Evolutionary conservation across 306 rosid species (phyloP).

Genomic region (Vigna mungo): DNA sequence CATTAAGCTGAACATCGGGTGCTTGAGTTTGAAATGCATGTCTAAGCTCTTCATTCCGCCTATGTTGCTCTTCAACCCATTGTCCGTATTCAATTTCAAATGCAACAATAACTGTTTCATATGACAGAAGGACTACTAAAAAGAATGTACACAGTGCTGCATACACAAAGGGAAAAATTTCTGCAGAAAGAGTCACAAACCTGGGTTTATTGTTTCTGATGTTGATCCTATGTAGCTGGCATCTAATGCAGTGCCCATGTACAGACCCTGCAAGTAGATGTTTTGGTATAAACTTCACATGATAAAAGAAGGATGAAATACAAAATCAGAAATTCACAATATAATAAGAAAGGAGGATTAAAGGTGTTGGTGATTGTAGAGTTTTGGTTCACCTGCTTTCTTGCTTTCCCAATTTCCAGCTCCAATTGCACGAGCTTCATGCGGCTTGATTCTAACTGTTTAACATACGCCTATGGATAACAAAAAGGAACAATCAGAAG

Average conservation of each 20-base stretch:
- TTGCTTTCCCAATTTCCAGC: slow-evolving; percentile 72
- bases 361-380: slow-evolving; percentile 20
- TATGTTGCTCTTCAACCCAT: slow-evolving; percentile 86
- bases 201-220: slow-evolving; percentile 64
- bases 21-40: slow-evolving; percentile 69
- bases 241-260: slow-evolving; percentile 52
- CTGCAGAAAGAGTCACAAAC: slow-evolving; percentile 52
- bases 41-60: slow-evolving; percentile 69
- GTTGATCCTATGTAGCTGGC: slow-evolving; percentile 56
- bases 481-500: slow-evolving; percentile 36
- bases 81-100: slow-evolving; percentile 85
- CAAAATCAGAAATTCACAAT: slow-evolving; percentile 6
- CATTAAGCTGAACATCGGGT: slow-evolving; percentile 64
- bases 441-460: slow-evolving; percentile 83
- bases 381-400: slow-evolving; percentile 68
- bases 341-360: not conserved
- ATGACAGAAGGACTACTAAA: slow-evolving; percentile 17
- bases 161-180: not conserved
- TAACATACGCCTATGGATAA: slow-evolving; percentile 79
- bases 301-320: slow-evolving; percentile 16
- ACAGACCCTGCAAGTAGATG: slow-evolving; percentile 60
- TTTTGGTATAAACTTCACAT: slow-evolving; percentile 20
- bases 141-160: slow-evolving; percentile 31
- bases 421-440: slow-evolving; percentile 81
- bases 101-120: slow-evolving; percentile 64